These are phyloP conservation scores for Fusarium pilosicola DNA, from an alignment of 2,329 filamentous ascomycete species.

Conservation along the genomic window DNA sequence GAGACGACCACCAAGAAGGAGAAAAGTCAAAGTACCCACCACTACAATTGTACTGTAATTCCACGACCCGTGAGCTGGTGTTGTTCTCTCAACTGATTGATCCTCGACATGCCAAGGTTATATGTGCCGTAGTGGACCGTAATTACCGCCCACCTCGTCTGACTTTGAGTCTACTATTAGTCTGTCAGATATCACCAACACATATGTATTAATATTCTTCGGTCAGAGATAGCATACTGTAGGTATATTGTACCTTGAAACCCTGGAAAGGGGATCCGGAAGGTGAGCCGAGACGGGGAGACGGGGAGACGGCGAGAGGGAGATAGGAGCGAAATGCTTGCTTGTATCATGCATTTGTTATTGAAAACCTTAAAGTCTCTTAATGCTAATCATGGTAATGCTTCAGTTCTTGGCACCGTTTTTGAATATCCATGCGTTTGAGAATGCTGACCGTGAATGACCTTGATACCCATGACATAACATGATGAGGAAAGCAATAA, in stretches of 20 bases:
- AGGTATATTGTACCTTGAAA: not conserved
- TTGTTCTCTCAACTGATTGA: not conserved
- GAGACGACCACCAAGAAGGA: not conserved
- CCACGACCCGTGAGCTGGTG: not conserved
- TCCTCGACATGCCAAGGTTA: slow-evolving; percentile 3
- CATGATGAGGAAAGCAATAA: slow-evolving; percentile 6
- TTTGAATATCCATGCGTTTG: slow-evolving; percentile 6
- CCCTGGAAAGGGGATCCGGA: not conserved
- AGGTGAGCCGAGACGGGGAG: not conserved
- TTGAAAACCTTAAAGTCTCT: not conserved
- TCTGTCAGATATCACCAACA: slow-evolving; percentile 23
- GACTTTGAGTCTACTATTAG: not conserved
- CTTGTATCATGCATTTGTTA: slow-evolving; percentile 5
- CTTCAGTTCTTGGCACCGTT: not conserved
- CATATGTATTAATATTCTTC: not conserved
- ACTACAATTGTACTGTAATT: not conserved
- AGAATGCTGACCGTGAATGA: slow-evolving; percentile 30
- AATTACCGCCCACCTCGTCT: not conserved
- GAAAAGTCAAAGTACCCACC: not conserved
- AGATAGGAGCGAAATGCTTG: not conserved
- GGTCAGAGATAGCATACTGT: not conserved
- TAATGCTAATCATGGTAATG: not conserved
- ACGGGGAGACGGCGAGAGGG: not conserved
- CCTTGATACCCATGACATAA: not conserved
- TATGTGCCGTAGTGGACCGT: not conserved